Conservation (phyloP, 2,329 filamentous ascomycete genomes). For the Fusarium piperis region DNA sequence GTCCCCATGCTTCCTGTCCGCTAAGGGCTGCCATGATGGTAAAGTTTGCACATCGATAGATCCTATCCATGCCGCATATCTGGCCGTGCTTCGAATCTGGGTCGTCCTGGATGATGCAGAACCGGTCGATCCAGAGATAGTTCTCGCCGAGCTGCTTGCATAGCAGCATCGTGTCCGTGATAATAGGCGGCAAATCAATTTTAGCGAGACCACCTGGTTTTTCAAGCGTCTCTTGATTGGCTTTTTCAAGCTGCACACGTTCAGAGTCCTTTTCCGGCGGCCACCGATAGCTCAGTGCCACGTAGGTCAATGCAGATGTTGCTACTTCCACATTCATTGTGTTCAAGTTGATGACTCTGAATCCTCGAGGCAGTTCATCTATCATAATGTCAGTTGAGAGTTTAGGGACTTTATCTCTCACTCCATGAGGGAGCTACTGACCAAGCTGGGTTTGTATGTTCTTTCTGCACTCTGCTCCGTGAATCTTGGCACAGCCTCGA, state of each 20-base stretch:
- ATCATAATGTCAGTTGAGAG: background rate
- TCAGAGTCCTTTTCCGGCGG: background rate
- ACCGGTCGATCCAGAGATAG: background rate
- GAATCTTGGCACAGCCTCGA: background rate
- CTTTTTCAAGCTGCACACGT: background rate
- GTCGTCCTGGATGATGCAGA: slow-evolving; percentile 4
- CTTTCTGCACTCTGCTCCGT: background rate
- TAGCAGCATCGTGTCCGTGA: background rate
- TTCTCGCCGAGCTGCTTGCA: background rate
- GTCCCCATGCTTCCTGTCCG: background rate
- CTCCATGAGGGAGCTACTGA: background rate
- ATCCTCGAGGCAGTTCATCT: background rate
- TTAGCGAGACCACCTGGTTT: background rate
- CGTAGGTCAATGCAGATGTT: background rate
- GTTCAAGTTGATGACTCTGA: background rate
- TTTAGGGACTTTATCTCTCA: too few species aligned
- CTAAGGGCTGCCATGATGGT: background rate
- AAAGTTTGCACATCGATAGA: background rate
- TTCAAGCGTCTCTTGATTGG: background rate
- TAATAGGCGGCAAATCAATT: background rate
- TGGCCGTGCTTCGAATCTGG: background rate
- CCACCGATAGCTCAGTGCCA: background rate
- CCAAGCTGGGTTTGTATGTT: background rate
- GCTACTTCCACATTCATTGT: background rate
- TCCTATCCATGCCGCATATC: background rate